Percentiles rank a stretch among this genome's conserved stretches.
Evolutionary conservation across 768 basidiomycete genomes (phyloP).

Genomic region (Leccinum incarnatum): DNA sequence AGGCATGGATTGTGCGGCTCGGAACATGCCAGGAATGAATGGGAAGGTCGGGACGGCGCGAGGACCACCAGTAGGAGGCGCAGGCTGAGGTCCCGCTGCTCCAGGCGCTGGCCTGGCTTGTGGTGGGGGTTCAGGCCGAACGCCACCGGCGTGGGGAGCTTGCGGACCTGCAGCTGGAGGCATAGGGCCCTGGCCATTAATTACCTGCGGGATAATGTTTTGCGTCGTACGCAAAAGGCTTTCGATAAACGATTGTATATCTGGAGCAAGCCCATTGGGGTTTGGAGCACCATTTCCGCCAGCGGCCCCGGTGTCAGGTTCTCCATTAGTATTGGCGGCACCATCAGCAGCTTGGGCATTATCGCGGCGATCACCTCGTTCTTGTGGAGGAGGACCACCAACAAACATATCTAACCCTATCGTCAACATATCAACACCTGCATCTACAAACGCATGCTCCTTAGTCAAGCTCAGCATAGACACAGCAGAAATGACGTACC

Average conservation of each 20-base stretch:
- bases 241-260: slow-evolving; percentile 23
- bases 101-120: slow-evolving; percentile 9
- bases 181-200: slow-evolving; percentile 13
- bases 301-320: slow-evolving; percentile 7
- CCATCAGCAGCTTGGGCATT: slow-evolving; percentile 5
- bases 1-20: slow-evolving; percentile 23
- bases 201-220: slow-evolving; percentile 24
- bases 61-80: slow-evolving; percentile 3
- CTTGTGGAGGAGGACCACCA: slow-evolving; percentile 16
- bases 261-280: slow-evolving; percentile 20
- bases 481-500: slow-evolving; percentile 13
- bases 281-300: slow-evolving; percentile 18
- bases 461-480: slow-evolving; percentile 21
- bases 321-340: slow-evolving; percentile 1
- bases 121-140: slow-evolving; percentile 5
- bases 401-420: slow-evolving; percentile 43
- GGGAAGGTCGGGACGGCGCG: slow-evolving; percentile 17
- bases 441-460: slow-evolving; percentile 5
- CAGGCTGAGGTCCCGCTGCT: slow-evolving; percentile 6
- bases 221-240: slow-evolving; percentile 25
- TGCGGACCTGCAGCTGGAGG: slow-evolving; percentile 1
- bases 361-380: slow-evolving; percentile 10
- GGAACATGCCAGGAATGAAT: slow-evolving; percentile 21
- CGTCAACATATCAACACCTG: slow-evolving; percentile 32
- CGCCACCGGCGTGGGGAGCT: slow-evolving; percentile 1